Evolutionary conservation across 805 yeast species (phyloP), one percentile per base, ranked within the genome.

Genomic region (Ogataea corticis): DNA sequence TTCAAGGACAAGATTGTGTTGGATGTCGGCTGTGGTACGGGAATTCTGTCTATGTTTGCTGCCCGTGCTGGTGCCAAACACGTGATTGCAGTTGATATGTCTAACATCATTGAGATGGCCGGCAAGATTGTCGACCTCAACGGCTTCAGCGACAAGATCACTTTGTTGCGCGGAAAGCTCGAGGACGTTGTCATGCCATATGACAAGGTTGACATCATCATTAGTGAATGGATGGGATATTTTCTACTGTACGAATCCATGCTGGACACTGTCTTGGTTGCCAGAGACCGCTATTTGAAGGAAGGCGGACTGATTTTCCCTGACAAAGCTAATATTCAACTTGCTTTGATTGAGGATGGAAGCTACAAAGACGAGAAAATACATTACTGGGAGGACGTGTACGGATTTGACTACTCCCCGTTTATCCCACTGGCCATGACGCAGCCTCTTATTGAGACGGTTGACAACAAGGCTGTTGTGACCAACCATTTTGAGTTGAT

Each of bases 171-270:
- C 67, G 99, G 99, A 38, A 94, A 94, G 63, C 76, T 94, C 68
- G 99, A 94, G 71, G 99, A 94, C 61, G 87, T 95, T 45, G 76
- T 67, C 35, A 73, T 94, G 56, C 98, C 98, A 32, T 91, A 77
- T 54, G 82, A 82, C 45, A 74, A 86, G 63, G 99, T 94, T 44
- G 99, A 94, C 65, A 92, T 94, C 57, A 94, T 94, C 55, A 83
- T 94, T 49, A 83, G 94, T 52, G 99, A 94, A 69, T 94, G 99
- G 99, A 94, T 94, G 99, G 99, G 99, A 14, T 94, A 94, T 68
- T 94, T 94, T 62, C 69, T 95, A 56, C 75, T 95, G 45, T 94
- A 92, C 65, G 99, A 94, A 75, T 87, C 96, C 50, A 94, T 94
- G 99, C 77, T 94, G 66, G 98, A 94, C 68, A 89, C 98, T 21